Base-by-base conservation (phyloP, 306 rosid genomes). In the Hylodesmum podocarpum region DNA sequence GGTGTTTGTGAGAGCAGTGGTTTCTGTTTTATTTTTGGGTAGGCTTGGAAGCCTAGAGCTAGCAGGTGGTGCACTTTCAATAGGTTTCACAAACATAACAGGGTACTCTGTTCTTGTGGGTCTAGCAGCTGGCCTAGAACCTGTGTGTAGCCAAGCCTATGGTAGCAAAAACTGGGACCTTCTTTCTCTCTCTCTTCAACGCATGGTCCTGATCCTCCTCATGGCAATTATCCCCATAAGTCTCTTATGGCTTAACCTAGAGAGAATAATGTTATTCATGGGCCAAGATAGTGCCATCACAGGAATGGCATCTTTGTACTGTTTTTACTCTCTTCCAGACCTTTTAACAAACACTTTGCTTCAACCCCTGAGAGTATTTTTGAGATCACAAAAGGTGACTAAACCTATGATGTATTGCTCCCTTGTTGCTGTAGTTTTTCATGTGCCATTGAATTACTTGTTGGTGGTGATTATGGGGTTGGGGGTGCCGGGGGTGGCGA, bases 31-130 rank as follows among this genome's bases (percentile, higher is more conserved):
- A 5, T 92, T 95, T 54, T 78, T 95, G 13, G 97, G 99, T 6
- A 77, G 91, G 3, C 92, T 92, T 0, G 99, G 99, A 0, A 87
- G 95, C 55, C 72, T 95, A 18, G 97, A 95, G 83, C 91, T 95
- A n/a, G 99, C 99, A 1, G 99, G 99, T 8, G 97, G 97, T 7
- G 97, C 99, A 21, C 97, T 95, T 2, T 91, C 99, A 2, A 85
- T 92, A 15, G 99, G 97, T 2, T 95, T 95, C 87, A 95, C 99
- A 25, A 95, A 95, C 88, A 95, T 95, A 68, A 95, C 99, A 18
- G 99, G 99, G 69, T 95, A 95, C 91, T 95, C 99, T 59, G 97
- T 95, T 43, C 71, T 95, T 1, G 89, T 86, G 27, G 99, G 97
- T 7, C 89, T 95, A 0, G 97, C 99, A 3, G 83, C 99, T 1